Conservation (phyloP, 2,329 filamentous ascomycete species). For the Drechslerella dactyloides region DNA sequence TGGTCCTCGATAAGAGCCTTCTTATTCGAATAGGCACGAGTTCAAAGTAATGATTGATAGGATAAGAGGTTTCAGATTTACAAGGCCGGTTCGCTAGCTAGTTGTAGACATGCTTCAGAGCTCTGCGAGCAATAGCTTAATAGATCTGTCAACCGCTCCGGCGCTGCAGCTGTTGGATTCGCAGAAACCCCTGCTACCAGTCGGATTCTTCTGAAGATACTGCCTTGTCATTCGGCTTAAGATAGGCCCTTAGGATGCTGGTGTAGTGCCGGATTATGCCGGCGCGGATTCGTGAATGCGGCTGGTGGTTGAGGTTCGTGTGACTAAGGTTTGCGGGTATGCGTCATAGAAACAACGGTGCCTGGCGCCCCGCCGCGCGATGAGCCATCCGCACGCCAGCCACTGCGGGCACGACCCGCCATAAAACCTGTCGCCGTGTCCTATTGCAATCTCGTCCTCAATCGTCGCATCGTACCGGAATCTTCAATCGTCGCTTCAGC, state of each 20-base stretch:
- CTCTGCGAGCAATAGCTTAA: too few relatives aligned
- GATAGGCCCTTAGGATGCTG: neutral
- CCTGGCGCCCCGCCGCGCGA: neutral
- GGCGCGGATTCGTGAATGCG: neutral
- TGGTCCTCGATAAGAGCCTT: neutral
- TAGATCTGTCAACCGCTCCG: too few relatives aligned
- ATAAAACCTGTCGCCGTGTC: conserved; percentile 30
- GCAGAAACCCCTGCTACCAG: neutral
- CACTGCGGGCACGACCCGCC: neutral
- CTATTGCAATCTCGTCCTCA: conserved; percentile 7
- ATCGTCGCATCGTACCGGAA: conserved; percentile 28
- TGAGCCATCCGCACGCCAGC: neutral
- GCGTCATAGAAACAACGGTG: conserved; percentile 1
- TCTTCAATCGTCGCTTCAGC: conserved; percentile 16
- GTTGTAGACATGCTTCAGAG: too few relatives aligned
- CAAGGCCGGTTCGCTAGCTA: too few relatives aligned
- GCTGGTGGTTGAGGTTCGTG: neutral
- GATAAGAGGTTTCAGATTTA: too few relatives aligned
- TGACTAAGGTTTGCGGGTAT: neutral
- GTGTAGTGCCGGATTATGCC: neutral
- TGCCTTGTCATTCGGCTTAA: neutral
- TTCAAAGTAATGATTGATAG: too few relatives aligned
- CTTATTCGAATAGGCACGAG: neutral
- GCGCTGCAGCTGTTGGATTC: conserved; percentile 9
- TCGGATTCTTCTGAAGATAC: neutral